Evolutionary conservation across 495 filamentous ascomycete species (phyloP).

Genomic region (Oleoguttula mirabilis): DNA sequence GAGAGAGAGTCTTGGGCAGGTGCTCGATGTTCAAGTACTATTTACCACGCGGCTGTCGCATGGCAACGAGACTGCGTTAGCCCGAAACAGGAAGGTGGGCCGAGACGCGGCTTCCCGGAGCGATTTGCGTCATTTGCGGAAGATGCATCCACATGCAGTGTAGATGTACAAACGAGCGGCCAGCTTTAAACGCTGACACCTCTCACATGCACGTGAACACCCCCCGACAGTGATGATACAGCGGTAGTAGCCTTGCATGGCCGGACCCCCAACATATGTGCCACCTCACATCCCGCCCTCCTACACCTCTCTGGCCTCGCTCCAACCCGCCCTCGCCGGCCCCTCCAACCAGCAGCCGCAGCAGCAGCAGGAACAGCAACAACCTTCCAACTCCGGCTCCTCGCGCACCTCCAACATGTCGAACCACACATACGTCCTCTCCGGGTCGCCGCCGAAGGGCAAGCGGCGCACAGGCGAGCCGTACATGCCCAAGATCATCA

Average conservation of each 20-base stretch:
- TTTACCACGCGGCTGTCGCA: no score
- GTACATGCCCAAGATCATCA: constrained; percentile 67
- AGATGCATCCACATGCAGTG: no score
- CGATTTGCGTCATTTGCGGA: no score
- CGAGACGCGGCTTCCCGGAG: no score
- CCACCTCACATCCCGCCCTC: neutral
- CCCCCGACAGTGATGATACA: neutral
- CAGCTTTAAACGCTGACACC: no score
- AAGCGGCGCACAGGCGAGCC: constrained; percentile 49
- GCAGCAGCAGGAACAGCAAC: no score
- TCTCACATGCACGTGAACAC: neutral
- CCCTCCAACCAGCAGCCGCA: constrained; percentile 24
- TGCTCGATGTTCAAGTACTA: no score
- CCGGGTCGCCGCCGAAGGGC: constrained; percentile 57
- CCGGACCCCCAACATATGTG: neutral
- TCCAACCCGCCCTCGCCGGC: constrained; percentile 24
- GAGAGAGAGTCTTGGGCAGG: no score
- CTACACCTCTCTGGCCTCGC: constrained; percentile 9
- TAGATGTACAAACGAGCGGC: no score
- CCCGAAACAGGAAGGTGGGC: no score
- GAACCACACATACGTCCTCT: constrained; percentile 74
- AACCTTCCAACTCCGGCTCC: no score
- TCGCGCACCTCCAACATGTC: constrained; percentile 35
- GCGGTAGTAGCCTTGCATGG: neutral
- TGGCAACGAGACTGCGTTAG: no score